Evolutionary conservation across 306 rosid species (phyloP).

Genomic region (Quillaja saponaria): DNA sequence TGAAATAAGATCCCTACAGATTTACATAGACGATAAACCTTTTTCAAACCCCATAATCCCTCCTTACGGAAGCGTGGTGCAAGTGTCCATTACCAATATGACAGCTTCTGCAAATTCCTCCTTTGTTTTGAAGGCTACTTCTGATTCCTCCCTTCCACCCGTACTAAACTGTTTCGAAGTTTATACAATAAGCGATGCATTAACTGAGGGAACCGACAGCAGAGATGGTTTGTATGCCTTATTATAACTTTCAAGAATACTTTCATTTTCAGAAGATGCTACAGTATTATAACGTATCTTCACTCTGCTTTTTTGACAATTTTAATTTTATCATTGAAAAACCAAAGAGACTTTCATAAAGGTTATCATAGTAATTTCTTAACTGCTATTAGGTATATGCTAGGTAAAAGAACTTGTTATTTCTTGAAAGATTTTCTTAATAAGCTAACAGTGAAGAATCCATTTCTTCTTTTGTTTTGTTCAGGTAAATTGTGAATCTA

Average conservation of each 20-base stretch:
- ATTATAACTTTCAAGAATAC: too few species aligned
- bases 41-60: conserved; percentile 35
- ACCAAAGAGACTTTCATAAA: too few species aligned
- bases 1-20: conserved; percentile 37
- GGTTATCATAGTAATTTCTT: too few species aligned
- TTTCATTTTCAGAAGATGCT: too few species aligned
- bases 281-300: neutral
- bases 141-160: conserved; percentile 47
- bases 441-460: too few species aligned
- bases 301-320: neutral
- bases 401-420: too few species aligned
- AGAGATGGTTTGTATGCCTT: conserved; percentile 32
- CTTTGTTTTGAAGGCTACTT: conserved; percentile 26
- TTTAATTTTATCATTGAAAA: too few species aligned
- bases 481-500: conserved; percentile 22
- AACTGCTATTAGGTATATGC: too few species aligned
- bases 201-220: conserved; percentile 32
- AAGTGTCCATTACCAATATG: conserved; percentile 34
- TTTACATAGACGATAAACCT: conserved; percentile 30
- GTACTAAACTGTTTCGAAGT: conserved; percentile 50
- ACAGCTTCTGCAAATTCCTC: conserved; percentile 39
- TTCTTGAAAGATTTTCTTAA: too few species aligned
- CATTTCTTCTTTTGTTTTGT: too few species aligned
- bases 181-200: conserved; percentile 25
- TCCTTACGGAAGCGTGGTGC: conserved; percentile 33